Conservation (phyloP, 352 stramenopile genomes). For the Globisporangium sylvaticum region DNA sequence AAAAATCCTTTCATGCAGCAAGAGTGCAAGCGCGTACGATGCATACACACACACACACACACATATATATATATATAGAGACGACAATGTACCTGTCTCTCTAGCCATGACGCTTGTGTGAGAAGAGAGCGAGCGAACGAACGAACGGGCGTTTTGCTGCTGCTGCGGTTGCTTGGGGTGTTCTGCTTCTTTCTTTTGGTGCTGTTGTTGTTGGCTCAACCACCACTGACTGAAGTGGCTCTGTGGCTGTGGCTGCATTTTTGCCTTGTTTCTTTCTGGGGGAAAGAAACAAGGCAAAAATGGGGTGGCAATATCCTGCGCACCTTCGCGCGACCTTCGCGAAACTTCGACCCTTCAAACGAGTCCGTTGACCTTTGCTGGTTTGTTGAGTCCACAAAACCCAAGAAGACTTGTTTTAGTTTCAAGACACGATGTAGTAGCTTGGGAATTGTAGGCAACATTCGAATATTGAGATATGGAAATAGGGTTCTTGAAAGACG, state of each 20-base stretch:
- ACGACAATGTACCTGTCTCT: slow-evolving; percentile 13
- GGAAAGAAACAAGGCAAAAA: no score
- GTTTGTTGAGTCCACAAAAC: rapidly evolving
- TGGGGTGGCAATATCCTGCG: no score
- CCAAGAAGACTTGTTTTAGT: no score
- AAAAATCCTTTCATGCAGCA: neutral
- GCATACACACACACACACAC: neutral
- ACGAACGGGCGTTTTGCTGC: neutral
- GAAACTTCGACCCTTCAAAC: no score
- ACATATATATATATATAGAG: neutral
- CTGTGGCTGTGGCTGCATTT: neutral
- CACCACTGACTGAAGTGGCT: neutral
- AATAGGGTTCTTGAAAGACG: no score
- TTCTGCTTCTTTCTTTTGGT: neutral
- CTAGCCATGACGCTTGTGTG: slow-evolving; percentile 9
- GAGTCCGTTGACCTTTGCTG: no score
- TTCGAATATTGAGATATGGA: no score
- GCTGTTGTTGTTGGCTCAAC: neutral
- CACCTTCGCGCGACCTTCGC: no score
- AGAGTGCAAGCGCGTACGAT: neutral
- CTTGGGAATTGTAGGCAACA: no score
- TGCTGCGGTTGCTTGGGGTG: neutral
- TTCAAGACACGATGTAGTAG: no score
- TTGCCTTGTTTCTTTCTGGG: no score
- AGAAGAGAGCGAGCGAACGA: neutral